phyloP scores from a whole-genome alignment of 1,284 basidiomycete species.

The Tilletia caries region DNA sequence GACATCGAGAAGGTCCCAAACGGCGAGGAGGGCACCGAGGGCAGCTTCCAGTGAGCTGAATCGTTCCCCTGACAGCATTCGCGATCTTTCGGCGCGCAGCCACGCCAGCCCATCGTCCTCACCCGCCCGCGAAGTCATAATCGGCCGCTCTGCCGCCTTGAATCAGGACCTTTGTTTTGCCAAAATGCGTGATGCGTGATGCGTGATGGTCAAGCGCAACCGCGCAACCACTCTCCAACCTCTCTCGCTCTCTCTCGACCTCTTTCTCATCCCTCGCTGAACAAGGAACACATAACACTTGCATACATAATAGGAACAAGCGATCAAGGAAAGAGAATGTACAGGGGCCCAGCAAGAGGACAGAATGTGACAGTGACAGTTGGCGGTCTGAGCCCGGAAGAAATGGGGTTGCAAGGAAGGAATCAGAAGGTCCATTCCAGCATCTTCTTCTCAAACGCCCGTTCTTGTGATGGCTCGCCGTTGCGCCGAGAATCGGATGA shows the following conservation, averaged over 20 bases:
- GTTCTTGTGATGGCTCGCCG: constrained; percentile 49
- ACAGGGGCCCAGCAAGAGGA: not conserved
- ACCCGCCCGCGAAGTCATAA: not conserved
- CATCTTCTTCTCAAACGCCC: constrained; percentile 34
- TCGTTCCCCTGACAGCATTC: not conserved
- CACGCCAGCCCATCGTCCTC: not conserved
- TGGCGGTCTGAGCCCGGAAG: no score
- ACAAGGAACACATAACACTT: no score
- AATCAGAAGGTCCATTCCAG: no score
- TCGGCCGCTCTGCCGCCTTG: not conserved
- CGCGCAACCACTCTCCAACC: no score
- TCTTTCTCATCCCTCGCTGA: no score
- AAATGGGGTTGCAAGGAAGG: no score
- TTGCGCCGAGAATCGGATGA: constrained; percentile 73
- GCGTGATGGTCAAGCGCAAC: no score
- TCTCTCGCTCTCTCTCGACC: no score
- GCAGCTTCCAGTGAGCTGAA: not conserved
- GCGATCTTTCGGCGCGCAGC: not conserved
- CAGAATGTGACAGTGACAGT: not conserved
- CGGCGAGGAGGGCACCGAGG: not conserved
- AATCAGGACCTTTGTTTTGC: not conserved
- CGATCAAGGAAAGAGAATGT: no score
- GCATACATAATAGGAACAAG: no score
- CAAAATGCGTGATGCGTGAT: no score
- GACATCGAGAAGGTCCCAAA: not conserved